Conservation (phyloP, 805 yeast species). For the Hanseniaspora singularis region DNA sequence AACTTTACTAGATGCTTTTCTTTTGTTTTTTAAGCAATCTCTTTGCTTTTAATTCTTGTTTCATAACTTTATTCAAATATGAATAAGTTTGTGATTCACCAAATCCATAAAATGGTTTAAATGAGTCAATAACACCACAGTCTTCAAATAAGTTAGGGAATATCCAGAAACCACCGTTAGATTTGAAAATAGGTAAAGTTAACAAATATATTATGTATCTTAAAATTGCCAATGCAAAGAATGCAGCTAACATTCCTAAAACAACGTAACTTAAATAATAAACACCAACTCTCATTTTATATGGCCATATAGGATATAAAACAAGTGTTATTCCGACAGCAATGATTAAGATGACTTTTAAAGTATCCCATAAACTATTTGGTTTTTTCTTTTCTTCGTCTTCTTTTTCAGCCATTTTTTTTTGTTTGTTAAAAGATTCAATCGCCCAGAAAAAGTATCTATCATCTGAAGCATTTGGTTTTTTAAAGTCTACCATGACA, state of each 20-base stretch:
- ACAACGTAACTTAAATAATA: slow-evolving; percentile 78
- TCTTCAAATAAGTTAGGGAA: slow-evolving; percentile 94
- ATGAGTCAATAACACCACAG: slow-evolving; percentile 86
- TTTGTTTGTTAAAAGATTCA: neutral
- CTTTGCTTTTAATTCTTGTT: slow-evolving; percentile 24
- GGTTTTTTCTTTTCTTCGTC: neutral
- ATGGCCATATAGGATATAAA: slow-evolving; percentile 92
- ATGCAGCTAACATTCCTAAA: slow-evolving; percentile 58
- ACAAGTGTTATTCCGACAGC: slow-evolving; percentile 39
- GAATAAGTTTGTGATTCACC: slow-evolving; percentile 36
- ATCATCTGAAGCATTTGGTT: slow-evolving; percentile 8
- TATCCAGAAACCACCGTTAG: slow-evolving; percentile 74
- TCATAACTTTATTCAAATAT: slow-evolving; percentile 26
- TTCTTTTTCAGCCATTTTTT: neutral
- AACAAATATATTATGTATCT: slow-evolving; percentile 56
- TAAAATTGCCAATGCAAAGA: slow-evolving; percentile 67
- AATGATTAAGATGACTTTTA: slow-evolving; percentile 8
- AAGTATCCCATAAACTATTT: slow-evolving; percentile 32
- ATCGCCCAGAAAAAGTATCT: slow-evolving; percentile 13
- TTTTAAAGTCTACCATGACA: slow-evolving; percentile 4
- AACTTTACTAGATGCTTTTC: neutral
- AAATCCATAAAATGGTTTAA: slow-evolving; percentile 81
- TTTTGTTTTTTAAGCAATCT: slow-evolving; percentile 17
- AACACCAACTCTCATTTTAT: slow-evolving; percentile 74
- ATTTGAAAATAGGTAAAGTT: slow-evolving; percentile 22